A percentile compares a stretch with the other conserved stretches of the same genome.
These are phyloP conservation scores for Gryganskiella cystojenkinii DNA, from an alignment of 192 early-diverging fungal genomes.

Conservation along the genomic window DNA sequence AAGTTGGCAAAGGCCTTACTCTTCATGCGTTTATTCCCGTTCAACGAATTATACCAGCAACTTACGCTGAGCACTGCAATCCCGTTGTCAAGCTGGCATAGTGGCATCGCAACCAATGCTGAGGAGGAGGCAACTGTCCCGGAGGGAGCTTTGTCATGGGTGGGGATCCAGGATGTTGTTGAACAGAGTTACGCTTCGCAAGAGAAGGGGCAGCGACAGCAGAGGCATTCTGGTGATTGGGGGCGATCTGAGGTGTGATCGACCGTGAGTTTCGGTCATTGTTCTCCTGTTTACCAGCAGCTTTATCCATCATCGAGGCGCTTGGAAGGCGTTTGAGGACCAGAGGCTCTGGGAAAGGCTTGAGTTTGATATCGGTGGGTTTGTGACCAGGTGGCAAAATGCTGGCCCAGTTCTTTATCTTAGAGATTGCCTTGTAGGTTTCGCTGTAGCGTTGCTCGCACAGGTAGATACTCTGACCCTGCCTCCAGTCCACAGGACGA, in stretches of 20 bases:
- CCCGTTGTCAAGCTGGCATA: constrained; percentile 42
- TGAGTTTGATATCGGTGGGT: constrained; percentile 48
- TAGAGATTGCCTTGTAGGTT: constrained; percentile 60
- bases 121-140: constrained; percentile 12
- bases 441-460: constrained; percentile 76
- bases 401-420: constrained; percentile 74
- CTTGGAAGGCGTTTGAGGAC: constrained; percentile 48
- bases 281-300: constrained; percentile 36
- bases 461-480: constrained; percentile 65
- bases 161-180: constrained; percentile 28
- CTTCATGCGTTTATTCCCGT: too few species aligned
- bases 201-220: neutral
- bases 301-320: constrained; percentile 48
- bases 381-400: constrained; percentile 61
- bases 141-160: constrained; percentile 21
- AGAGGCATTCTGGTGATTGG: neutral
- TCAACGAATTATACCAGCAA: too few species aligned
- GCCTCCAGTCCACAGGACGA: constrained; percentile 56
- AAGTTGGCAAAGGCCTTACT: too few species aligned
- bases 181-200: constrained; percentile 30
- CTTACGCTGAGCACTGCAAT: constrained; percentile 44
- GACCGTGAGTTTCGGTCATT: constrained; percentile 24
- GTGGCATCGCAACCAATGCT: constrained; percentile 45
- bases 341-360: constrained; percentile 35
- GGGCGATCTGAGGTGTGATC: constrained; percentile 27